These are phyloP conservation scores for Albophoma yamanashiensis DNA, from an alignment of 2,329 filamentous ascomycete genomes.

Conservation along the genomic window DNA sequence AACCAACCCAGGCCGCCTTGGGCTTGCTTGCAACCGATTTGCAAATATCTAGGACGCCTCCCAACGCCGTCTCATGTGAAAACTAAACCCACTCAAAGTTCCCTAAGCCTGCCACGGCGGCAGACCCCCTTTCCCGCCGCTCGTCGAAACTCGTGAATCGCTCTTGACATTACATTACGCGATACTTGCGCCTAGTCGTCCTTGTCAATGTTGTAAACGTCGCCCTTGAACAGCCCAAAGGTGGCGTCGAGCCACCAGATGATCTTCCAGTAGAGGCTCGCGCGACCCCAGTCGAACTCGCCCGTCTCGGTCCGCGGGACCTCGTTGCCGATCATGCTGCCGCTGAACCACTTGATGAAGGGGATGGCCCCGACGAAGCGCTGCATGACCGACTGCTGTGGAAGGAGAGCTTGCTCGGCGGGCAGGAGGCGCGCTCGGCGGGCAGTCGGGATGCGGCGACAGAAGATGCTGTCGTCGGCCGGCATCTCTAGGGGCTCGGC, in stretches of 20 bases:
- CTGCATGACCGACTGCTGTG: conserved; percentile 55
- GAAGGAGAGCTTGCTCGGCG: conserved; percentile 59
- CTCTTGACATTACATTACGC: not conserved
- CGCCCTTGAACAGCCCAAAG: conserved; percentile 48
- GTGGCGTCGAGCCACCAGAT: conserved; percentile 52
- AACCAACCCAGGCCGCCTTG: not conserved
- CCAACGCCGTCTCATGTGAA: not conserved
- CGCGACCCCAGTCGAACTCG: conserved; percentile 64
- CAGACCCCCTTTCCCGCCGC: not conserved
- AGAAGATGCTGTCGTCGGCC: conserved; percentile 34
- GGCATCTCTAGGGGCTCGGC: conserved; percentile 18
- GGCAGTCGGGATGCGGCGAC: conserved; percentile 55
- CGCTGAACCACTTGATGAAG: conserved; percentile 61
- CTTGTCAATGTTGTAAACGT: conserved; percentile 46
- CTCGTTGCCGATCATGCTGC: conserved; percentile 62
- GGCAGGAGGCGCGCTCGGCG: conserved; percentile 55
- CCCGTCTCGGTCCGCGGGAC: conserved; percentile 64
- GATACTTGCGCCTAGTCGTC: conserved; percentile 32
- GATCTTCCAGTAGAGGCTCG: conserved; percentile 57
- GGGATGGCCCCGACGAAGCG: conserved; percentile 55
- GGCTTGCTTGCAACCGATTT: not conserved
- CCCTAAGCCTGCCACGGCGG: not conserved
- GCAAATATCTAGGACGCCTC: not conserved
- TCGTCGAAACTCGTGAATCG: not conserved
- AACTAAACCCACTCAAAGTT: not conserved